Base-by-base conservation (phyloP, 352 stramenopile genomes). In the Phytophthora pisi region DNA sequence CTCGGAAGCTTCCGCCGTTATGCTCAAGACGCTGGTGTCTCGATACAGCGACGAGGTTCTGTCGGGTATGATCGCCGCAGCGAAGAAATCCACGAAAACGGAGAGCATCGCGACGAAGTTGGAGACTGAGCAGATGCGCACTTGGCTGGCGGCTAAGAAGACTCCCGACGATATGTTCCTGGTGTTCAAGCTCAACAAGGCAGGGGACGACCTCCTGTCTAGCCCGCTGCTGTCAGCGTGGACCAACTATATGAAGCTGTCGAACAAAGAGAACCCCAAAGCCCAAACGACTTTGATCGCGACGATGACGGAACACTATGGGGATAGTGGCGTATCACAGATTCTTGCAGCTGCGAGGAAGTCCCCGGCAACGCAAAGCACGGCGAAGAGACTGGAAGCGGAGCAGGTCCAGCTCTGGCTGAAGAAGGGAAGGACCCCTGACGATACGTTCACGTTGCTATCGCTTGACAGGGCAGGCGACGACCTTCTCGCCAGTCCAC, bases 301-400 rank as follows among this genome's bases (percentile, higher is more conserved):
- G 4, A 38, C 23, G 10, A 15, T 68, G 36, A 49, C 51, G 18
- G 11, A 13, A 9, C 24, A 34, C 26, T 64, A 60, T 42, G 30
- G 11, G 5, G 57, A 49, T 15, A 34, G 28, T 31, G 30, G 36
- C 8, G 26, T 56, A 5, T 18, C 40, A 5, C 11, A 10, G 0
- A 61, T 56, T 3, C 16, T 57, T 30, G 54, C 54, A 36, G 51
- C 42, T 3, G 61, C 51, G 1, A 68, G 47, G n/a, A 38, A 46
- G 5, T 13, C 23, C n/a, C 47, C 34, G 11, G 57, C 5, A 1
- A 51, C 24, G 40, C 23, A 26, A 34, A n/a, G 1, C 0, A 13
- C 46, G 5, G 57, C 45, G 4, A 64, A 31, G 43, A 18, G 20
- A 40, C 13, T 64, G 46, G 45, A 64, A 20, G 30, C 46, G 11